These are phyloP conservation scores for Coelastrella sp. DNA, from an alignment of 139 green algal species.

Conservation along the genomic window DNA sequence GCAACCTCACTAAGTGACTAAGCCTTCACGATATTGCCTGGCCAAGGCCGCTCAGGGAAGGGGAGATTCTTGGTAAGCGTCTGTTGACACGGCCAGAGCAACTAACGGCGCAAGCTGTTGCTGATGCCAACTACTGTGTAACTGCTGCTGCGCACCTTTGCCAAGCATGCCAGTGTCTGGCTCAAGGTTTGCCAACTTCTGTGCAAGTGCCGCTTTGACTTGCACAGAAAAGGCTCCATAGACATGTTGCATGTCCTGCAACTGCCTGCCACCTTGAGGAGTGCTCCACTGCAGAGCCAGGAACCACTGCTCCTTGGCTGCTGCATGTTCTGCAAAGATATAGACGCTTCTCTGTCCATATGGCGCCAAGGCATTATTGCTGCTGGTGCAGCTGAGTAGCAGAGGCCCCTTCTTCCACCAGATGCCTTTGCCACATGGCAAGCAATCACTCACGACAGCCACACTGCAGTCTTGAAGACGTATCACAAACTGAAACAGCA, in stretches of 20 bases:
- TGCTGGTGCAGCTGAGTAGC: slow-evolving; percentile 61
- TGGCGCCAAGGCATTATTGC: slow-evolving; percentile 48
- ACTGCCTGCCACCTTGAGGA: background rate
- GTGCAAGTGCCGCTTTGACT: background rate
- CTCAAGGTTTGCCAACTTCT: background rate
- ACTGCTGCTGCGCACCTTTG: background rate
- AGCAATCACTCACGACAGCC: slow-evolving; percentile 27
- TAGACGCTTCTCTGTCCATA: background rate
- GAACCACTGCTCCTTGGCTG: slow-evolving; percentile 15
- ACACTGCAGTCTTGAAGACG: slow-evolving; percentile 25
- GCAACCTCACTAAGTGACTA: too few relatives aligned
- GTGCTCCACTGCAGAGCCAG: slow-evolving; percentile 12
- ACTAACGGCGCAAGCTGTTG: too few relatives aligned
- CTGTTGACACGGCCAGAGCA: too few relatives aligned
- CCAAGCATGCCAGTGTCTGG: background rate
- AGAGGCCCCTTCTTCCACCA: slow-evolving; percentile 66
- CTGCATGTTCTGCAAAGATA: slow-evolving; percentile 22
- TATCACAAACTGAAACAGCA: background rate
- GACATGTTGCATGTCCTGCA: background rate
- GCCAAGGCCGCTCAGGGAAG: too few relatives aligned
- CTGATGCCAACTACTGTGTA: too few relatives aligned
- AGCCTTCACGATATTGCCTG: too few relatives aligned
- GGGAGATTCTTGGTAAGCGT: too few relatives aligned
- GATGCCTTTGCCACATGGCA: slow-evolving; percentile 31
- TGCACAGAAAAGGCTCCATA: background rate